Base-by-base conservation (phyloP, 495 filamentous ascomycete species). In the Penicillium subrubescens region DNA sequence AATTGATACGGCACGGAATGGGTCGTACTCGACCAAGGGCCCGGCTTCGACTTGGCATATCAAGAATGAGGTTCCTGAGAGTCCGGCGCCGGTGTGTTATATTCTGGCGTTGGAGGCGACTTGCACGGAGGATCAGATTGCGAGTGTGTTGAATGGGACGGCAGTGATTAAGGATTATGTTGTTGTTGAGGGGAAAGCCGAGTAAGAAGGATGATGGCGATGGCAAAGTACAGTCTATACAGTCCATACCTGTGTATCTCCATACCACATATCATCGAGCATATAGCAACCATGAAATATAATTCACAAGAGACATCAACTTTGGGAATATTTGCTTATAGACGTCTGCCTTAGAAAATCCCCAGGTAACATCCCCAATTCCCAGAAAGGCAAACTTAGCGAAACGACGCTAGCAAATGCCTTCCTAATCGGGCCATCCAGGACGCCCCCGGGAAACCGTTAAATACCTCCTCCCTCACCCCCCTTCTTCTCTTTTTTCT, bases 161-260 rank as follows among this genome's bases (percentile, higher is more conserved):
- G 83, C 82, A 2, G n/a, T 81, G 33, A 75, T 87, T 37, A 67
- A 77, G 61, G 75, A 86, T 68, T 86, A 78, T 57, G 76, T 85
- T 54, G 67, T 88, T 17, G 74, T 85, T 5, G 70, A 66, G 48
- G 19, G n/a, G 17, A 15, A 29, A 4, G 53, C 29, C 7, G 14
- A 46, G 27, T 59, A 61, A 23, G 35, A 27, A 21, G 8, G 21
- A 27, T n/a, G 29, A 39, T 19, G 15, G 23, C 17, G 41, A 48
- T n/a, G n/a, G n/a, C n/a, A n/a, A n/a, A n/a, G n/a, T 59, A 23
- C 6, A 53, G 3, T 61, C n/a, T 35, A 14, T 53, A 25, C 46
- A 21, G 21, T 29, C 11, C 23, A 14, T 25, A 50, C 2, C 41
- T 44, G 19, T 44, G n/a, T 44, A 44, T 44, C n/a, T 21, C 41